Evolutionary conservation across 306 rosid species (phyloP).

Genomic region (Cucurbita maxima): DNA sequence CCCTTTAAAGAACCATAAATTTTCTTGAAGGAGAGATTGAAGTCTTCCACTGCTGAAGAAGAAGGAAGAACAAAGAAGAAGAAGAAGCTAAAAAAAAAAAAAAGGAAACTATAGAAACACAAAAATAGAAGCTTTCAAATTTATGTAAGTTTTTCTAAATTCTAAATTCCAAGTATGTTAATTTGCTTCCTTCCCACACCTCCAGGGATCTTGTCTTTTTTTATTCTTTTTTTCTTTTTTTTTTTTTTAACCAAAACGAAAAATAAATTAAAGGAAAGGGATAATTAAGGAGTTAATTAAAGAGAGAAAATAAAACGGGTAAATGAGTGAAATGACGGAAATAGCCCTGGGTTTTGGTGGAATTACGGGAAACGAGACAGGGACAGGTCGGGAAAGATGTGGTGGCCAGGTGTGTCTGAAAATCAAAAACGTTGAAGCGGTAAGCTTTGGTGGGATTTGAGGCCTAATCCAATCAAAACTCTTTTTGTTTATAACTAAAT

Average conservation of each 20-base stretch:
- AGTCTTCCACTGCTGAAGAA: slow-evolving; percentile 21
- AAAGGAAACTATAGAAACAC: neutral
- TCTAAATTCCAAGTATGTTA: neutral
- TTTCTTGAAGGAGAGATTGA: slow-evolving; percentile 21
- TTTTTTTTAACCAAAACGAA: neutral
- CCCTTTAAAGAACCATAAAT: slow-evolving; percentile 25
- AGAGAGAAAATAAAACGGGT: slow-evolving; percentile 17
- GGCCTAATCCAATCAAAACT: neutral
- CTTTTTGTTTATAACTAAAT: neutral
- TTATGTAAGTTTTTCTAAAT: neutral
- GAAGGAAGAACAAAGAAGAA: slow-evolving; percentile 2
- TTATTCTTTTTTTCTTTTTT: neutral
- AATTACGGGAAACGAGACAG: slow-evolving; percentile 10
- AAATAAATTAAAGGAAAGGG: neutral
- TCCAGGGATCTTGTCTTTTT: neutral
- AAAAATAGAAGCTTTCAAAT: neutral
- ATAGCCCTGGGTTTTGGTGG: slow-evolving; percentile 9
- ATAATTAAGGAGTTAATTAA: slow-evolving; percentile 14
- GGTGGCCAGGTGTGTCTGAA: slow-evolving; percentile 10
- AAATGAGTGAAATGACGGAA: neutral
- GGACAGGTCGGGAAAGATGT: slow-evolving; percentile 6
- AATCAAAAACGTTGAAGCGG: slow-evolving; percentile 9
- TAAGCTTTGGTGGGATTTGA: neutral
- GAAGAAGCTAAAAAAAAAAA: neutral
- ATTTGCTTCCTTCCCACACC: slow-evolving; percentile 7